Base-by-base conservation (phyloP, 2,329 filamentous ascomycete genomes). In the Pleurostoma richardsiae region DNA sequence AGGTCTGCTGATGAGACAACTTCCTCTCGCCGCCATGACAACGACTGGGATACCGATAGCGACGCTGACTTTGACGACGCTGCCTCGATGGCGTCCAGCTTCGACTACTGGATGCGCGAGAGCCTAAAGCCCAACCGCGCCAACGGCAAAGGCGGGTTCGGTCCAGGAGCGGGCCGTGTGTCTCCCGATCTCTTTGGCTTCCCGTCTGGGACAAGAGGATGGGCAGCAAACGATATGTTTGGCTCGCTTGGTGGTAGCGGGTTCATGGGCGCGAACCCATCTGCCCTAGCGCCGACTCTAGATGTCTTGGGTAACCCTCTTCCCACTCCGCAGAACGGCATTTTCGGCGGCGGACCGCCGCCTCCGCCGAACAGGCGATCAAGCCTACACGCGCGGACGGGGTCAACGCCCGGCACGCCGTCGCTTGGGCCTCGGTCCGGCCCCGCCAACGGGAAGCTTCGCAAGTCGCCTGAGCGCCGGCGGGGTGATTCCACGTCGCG, bases 71-170 rank as follows among this genome's bases (percentile, higher is more conserved):
- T 64, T 6, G 65, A 65, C 26, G 68, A 72, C 11, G 67, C 65
- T n/a, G 67, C 70, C 29, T 78, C 75, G 2, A 57, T 71, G 4
- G 64, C 71, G 1, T 79, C 74, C 1, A 77, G 71, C 49, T 68
- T 77, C 4, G 79, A 82, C 45, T 77, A 79, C 28, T 83, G 79
- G 79, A 70, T 82, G 62, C 71, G 70, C 5, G 76, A 79, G 57
- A 76, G 75, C 45, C 60, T 70, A 30, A 74, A 74, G 41, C 69
- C 73, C 1, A 58, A 60, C 1, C 57, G 54, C 1, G 56, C 57
- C 6, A 50, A 54, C n/a, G 49, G 52, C 10, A 54, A 59, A 30
- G 46, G 51, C 5, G 43, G 52, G 30, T 45, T 47, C 10, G 42
- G 47, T 40, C 33, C 42, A 26, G 39, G 48, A 29, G n/a, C 50